Percentiles rank a stretch among this genome's conserved stretches.
phyloP scores from a whole-genome alignment of 1,139 yeast genomes.

The Yamadazyma dushanensis region DNA sequence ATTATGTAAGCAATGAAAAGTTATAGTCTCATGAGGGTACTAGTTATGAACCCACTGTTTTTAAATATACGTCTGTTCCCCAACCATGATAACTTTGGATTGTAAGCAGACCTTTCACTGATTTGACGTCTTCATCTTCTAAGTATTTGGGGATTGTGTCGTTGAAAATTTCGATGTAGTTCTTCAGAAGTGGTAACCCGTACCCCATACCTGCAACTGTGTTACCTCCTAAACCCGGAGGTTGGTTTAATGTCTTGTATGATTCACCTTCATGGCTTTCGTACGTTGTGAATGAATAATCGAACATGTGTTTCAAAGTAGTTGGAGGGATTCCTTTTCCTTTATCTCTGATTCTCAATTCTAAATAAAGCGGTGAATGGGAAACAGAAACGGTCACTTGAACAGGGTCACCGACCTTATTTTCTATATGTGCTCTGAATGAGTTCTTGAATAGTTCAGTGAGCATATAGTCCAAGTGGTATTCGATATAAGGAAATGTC shows the following conservation, averaged over 20 bases:
- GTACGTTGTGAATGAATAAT: slow-evolving; percentile 82
- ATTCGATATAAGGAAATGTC: slow-evolving; percentile 76
- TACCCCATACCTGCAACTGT: slow-evolving; percentile 95
- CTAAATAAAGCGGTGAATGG: slow-evolving; percentile 42
- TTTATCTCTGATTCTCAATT: slow-evolving; percentile 74
- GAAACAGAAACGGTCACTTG: slow-evolving; percentile 65
- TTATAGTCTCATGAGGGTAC: too few relatives aligned
- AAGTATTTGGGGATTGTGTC: slow-evolving; percentile 24
- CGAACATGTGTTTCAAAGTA: slow-evolving; percentile 67
- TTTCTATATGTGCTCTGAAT: slow-evolving; percentile 82
- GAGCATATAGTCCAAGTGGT: slow-evolving; percentile 81
- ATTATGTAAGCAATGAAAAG: too few relatives aligned
- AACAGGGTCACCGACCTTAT: slow-evolving; percentile 58
- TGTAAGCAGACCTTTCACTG: slow-evolving; percentile 62
- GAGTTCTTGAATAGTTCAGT: slow-evolving; percentile 88
- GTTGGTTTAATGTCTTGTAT: slow-evolving; percentile 59
- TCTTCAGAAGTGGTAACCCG: slow-evolving; percentile 81
- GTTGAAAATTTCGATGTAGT: slow-evolving; percentile 47
- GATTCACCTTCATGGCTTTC: slow-evolving; percentile 60
- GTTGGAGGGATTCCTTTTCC: slow-evolving; percentile 86
- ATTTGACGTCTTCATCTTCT: slow-evolving; percentile 14
- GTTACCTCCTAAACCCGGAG: slow-evolving; percentile 71
- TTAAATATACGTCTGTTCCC: slow-evolving; percentile 60
- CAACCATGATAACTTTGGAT: slow-evolving; percentile 81
- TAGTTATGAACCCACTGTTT: slow-evolving; percentile 21